A percentile compares a stretch with the other conserved stretches of the same genome.
Conservation (phyloP, 257 asterid genomes). For the Ilex aquifolium region DNA sequence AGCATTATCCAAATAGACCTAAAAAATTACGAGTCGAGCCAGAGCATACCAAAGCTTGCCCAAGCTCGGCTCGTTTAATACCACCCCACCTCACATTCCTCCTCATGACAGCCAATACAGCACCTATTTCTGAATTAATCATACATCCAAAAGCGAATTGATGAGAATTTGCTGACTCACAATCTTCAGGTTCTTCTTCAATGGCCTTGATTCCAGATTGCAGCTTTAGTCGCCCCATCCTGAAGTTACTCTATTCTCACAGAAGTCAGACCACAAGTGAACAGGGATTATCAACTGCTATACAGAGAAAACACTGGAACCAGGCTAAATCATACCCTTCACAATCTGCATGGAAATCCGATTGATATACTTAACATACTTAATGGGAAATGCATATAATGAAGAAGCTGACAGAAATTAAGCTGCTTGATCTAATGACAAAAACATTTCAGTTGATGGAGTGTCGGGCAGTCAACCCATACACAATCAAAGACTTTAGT, state of each 20-base stretch:
- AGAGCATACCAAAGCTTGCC: no score
- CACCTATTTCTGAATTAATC: conserved; percentile 88
- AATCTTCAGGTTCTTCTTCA: conserved; percentile 97
- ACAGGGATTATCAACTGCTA: conserved; percentile 16
- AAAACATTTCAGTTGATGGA: no score
- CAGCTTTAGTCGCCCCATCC: conserved; percentile 79
- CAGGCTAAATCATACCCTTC: conserved; percentile 20
- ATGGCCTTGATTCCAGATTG: conserved; percentile 80
- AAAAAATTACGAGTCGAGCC: no score
- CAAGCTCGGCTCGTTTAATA: no score
- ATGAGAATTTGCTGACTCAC: conserved; percentile 52
- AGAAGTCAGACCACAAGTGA: conserved; percentile 20
- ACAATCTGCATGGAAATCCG: conserved; percentile 8
- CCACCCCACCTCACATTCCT: conserved; percentile 99
- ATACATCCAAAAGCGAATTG: conserved; percentile 71
- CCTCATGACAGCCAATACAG: conserved; percentile 97
- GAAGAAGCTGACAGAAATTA: no score
- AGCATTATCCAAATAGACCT: no score
- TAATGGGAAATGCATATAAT: no score
- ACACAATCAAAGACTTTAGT: no score
- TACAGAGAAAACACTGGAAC: conserved; percentile 15
- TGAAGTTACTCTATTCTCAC: conserved; percentile 15
- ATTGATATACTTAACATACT: no score
- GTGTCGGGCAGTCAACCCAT: no score
- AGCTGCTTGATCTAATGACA: no score